A percentile compares a stretch with the other conserved stretches of the same genome.
phyloP scores from a whole-genome alignment of 2,329 filamentous ascomycete species.

The Epichloe baconii region DNA sequence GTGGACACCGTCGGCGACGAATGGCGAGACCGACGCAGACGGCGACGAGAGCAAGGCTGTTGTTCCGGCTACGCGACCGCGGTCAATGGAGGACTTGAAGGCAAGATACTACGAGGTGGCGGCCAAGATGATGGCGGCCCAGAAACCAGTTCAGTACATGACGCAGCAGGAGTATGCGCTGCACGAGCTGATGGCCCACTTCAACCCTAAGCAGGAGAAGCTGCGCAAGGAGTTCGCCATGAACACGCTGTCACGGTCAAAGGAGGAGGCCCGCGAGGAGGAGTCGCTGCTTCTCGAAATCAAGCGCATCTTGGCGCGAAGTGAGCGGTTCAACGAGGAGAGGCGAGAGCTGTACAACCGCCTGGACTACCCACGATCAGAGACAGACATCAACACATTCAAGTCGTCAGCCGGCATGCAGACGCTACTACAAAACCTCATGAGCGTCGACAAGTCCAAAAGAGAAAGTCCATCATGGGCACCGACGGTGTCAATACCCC shows the following conservation, averaged over 20 bases:
- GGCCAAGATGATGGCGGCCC: conserved; percentile 65
- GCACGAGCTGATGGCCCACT: conserved; percentile 77
- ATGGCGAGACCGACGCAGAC: conserved; percentile 31
- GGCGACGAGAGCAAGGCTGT: conserved; percentile 39
- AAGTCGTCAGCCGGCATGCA: conserved; percentile 71
- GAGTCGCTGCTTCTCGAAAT: conserved; percentile 80
- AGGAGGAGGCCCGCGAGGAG: conserved; percentile 86
- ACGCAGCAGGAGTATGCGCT: conserved; percentile 68
- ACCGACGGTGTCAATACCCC: conserved; percentile 38
- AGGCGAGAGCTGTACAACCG: conserved; percentile 76
- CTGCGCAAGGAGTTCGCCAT: conserved; percentile 76
- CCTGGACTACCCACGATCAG: conserved; percentile 63
- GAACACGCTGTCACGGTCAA: conserved; percentile 62
- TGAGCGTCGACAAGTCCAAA: conserved; percentile 81
- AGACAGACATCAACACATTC: conserved; percentile 63
- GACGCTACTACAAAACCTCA: conserved; percentile 67
- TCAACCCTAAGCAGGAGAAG: conserved; percentile 67
- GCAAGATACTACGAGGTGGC: conserved; percentile 80
- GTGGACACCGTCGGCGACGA: conserved; percentile 38
- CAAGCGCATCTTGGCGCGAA: conserved; percentile 77
- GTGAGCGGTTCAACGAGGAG: conserved; percentile 77
- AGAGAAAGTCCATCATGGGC: conserved; percentile 60
- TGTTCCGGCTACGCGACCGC: conserved; percentile 36
- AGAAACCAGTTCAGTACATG: conserved; percentile 78
- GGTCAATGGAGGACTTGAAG: conserved; percentile 84